Evolutionary conservation across 1,139 yeast species (phyloP).

Genomic region (Blastobotrys capitulatus): DNA sequence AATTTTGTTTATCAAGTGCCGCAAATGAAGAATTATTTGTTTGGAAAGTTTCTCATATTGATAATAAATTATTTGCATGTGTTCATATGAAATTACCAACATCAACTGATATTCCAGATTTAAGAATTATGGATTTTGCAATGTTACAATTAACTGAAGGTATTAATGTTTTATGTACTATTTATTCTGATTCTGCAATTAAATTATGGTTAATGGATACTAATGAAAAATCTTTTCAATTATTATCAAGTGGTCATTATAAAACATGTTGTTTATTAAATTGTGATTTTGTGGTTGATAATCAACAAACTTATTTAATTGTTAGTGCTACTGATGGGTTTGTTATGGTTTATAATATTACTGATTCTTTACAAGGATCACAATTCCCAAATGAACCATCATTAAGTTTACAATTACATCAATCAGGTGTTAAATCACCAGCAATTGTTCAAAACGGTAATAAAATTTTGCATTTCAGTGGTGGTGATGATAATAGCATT

Average conservation of each 20-base stretch:
- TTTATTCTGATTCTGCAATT: slow-evolving; percentile 79
- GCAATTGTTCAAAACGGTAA: slow-evolving; percentile 10
- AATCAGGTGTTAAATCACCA: slow-evolving; percentile 71
- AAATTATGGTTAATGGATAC: slow-evolving; percentile 59
- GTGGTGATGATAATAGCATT: slow-evolving; percentile 90
- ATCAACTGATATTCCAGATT: slow-evolving; percentile 58
- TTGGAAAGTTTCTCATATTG: slow-evolving; percentile 51
- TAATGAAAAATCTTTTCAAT: slow-evolving; percentile 39
- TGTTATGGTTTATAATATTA: slow-evolving; percentile 41
- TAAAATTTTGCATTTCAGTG: slow-evolving; percentile 49
- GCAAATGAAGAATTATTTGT: slow-evolving; percentile 85
- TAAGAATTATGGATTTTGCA: slow-evolving; percentile 81
- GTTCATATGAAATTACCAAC: slow-evolving; percentile 28
- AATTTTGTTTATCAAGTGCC: slow-evolving; percentile 61
- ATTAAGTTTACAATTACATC: slow-evolving; percentile 58
- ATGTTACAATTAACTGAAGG: slow-evolving; percentile 4
- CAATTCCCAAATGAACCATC: slow-evolving; percentile 6
- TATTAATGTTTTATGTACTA: slow-evolving; percentile 48
- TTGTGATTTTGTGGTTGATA: slow-evolving; percentile 42
- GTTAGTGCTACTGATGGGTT: slow-evolving; percentile 83
- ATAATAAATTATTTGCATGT: slow-evolving; percentile 21
- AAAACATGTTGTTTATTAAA: slow-evolving; percentile 72
- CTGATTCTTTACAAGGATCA: slow-evolving; percentile 11
- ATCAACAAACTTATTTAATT: slow-evolving; percentile 37
- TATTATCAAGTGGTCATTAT: slow-evolving; percentile 48